Conservation (phyloP, 75 land plant species). For the Isoetes taiwanensis region DNA sequence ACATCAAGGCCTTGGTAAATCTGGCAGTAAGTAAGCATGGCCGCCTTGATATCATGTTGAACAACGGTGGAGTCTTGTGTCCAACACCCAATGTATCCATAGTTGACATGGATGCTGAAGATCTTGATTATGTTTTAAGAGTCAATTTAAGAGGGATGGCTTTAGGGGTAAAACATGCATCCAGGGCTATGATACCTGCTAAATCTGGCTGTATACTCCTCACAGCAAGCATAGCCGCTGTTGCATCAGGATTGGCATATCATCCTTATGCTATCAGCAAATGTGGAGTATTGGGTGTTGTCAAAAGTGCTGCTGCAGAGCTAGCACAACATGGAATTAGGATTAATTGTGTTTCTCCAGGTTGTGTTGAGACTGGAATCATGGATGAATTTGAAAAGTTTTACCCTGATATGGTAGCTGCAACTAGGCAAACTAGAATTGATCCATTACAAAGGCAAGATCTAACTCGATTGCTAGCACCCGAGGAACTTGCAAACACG, state of each 20-base stretch:
- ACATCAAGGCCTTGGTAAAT: constrained; percentile 25
- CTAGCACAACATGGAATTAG: constrained; percentile 10
- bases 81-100: constrained; percentile 12
- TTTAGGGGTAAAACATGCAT: constrained; percentile 46
- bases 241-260: constrained; percentile 36
- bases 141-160: constrained; percentile 48
- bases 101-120: constrained; percentile 16
- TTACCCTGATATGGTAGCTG: too few relatives aligned
- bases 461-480: too few relatives aligned
- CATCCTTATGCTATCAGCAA: constrained; percentile 39
- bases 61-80: constrained; percentile 38
- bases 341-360: constrained; percentile 19
- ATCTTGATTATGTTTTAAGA: constrained; percentile 29
- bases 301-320: constrained; percentile 9
- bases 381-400: too few relatives aligned
- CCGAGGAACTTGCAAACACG: constrained; percentile 46
- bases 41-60: constrained; percentile 50
- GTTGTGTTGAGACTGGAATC: too few relatives aligned
- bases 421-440: too few relatives aligned
- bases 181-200: constrained; percentile 37
- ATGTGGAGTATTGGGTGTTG: constrained; percentile 10
- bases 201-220: constrained; percentile 31
- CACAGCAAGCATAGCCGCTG: constrained; percentile 38
- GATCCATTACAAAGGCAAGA: too few relatives aligned
- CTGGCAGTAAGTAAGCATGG: constrained; percentile 31